Evolutionary conservation across 768 basidiomycete species (phyloP), one percentile per base, ranked within the genome.

Genomic region (Lactifluus hygrophoroides): DNA sequence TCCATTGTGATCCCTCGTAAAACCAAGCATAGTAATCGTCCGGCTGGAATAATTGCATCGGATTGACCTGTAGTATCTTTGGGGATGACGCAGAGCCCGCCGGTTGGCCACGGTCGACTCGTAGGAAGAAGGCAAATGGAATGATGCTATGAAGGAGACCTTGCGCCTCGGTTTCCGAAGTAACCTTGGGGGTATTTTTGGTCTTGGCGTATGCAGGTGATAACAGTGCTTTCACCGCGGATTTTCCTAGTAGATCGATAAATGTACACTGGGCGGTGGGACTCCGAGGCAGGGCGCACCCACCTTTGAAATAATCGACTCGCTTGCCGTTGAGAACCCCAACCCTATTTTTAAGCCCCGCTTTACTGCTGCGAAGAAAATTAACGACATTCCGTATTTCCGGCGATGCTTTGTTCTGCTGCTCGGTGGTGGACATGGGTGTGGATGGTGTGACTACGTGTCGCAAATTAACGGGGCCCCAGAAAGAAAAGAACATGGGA

Each of bases 301-400:
- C 65, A 94, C 95, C 96, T 77, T 94, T 99, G 79, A 98, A 99
- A 74, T 98, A 99, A 72, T 98, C 95, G 51, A 94, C 74, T 35
- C 95, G 85, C 72, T 95, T 96, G 23, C 95, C 95, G 66, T 91
- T 91, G 67, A 97, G 74, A 9, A 94, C 88, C 21, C 96, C 96
- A 10, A 88, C 85, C 63, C 91, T 80, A 54, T 86, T 80, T 76
- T 96, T 97, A 66, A 97, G 83, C 2, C 91, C 91, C 14, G 90
- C 79, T 66, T 84, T 86, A 65, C 88, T 85, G 64, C 88, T 85
- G 45, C 96, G 84, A 50, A 99, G 76, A 68, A 90, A 99, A 64
- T 89, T 81, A 54, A 90, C 90, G 49, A 94, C 85, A 66, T 84
- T 86, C 66, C 85, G 84, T 51, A 91, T 74, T 51, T 94, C 86